phyloP scores from a whole-genome alignment of 129 eudicot species.

The Tagetes erecta region DNA sequence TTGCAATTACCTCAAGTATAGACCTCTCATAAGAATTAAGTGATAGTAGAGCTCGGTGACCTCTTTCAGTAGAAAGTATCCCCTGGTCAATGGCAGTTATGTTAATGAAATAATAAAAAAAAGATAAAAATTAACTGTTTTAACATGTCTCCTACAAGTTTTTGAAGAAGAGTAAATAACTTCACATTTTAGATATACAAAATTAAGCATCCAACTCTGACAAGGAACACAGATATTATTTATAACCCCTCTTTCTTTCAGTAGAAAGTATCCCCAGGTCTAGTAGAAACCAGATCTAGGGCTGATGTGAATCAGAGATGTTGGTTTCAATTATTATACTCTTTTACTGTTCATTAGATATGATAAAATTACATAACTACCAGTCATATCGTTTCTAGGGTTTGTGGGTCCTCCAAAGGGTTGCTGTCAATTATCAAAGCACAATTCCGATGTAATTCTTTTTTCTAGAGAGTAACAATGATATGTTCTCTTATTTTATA shows the following conservation, averaged over 20 bases:
- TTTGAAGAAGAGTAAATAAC: slow-evolving; percentile 5
- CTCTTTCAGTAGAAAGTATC: slow-evolving; percentile 95
- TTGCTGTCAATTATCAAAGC: not conserved
- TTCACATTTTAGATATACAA: slow-evolving; percentile 4
- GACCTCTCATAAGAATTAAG: slow-evolving; percentile 82
- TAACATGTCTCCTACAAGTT: not conserved
- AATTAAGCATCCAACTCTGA: not conserved
- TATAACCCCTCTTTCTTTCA: too few relatives aligned
- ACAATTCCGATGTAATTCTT: not conserved
- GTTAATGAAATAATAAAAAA: slow-evolving; percentile 24
- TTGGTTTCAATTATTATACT: not conserved
- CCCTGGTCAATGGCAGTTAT: slow-evolving; percentile 49
- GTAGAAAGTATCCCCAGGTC: not conserved
- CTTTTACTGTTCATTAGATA: not conserved
- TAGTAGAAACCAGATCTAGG: not conserved
- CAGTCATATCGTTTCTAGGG: not conserved
- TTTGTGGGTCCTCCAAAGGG: not conserved
- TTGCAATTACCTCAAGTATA: slow-evolving; percentile 67
- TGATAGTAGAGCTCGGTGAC: slow-evolving; percentile 66
- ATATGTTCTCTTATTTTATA: not conserved
- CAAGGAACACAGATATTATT: too few relatives aligned
- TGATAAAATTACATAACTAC: slow-evolving; percentile 16
- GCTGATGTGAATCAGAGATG: not conserved
- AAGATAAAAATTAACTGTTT: slow-evolving; percentile 1
- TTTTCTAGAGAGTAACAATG: not conserved